Evolutionary conservation across 75 land plant species (phyloP).

Genomic region (Picea sitchensis): DNA sequence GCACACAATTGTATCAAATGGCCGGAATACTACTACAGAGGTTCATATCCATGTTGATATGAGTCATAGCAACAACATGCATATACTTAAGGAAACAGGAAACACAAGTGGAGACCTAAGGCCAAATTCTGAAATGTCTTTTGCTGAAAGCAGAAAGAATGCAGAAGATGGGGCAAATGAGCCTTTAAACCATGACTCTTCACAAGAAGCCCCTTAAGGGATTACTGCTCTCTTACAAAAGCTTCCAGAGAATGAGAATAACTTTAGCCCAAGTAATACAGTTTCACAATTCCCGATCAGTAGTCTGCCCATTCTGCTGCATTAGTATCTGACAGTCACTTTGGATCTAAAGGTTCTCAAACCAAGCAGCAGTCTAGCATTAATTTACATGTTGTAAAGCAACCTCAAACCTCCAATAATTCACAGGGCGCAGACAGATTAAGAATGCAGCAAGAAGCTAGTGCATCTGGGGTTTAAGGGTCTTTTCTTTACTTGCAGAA

Average conservation of each 20-base stretch:
- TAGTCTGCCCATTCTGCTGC: neutral
- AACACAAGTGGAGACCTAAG: neutral
- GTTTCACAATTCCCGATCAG: neutral
- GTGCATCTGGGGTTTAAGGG: neutral
- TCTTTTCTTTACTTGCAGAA: no score
- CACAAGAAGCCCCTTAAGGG: neutral
- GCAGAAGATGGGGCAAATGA: neutral
- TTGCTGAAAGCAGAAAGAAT: neutral
- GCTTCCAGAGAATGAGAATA: neutral
- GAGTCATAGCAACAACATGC: neutral
- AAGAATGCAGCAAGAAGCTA: neutral
- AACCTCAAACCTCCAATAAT: constrained; percentile 4
- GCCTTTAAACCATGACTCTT: neutral
- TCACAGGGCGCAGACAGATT: constrained; percentile 1
- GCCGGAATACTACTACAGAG: neutral
- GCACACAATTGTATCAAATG: constrained; percentile 17
- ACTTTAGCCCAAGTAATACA: neutral
- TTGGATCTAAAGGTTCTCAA: neutral
- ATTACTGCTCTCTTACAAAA: neutral
- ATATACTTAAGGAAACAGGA: neutral
- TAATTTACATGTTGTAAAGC: neutral
- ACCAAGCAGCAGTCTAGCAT: neutral
- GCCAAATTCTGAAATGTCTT: neutral
- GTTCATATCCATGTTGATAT: constrained; percentile 6
- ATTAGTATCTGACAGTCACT: neutral